Evolutionary conservation across 495 filamentous ascomycete species (phyloP).

Genomic region (Neurospora sp.): DNA sequence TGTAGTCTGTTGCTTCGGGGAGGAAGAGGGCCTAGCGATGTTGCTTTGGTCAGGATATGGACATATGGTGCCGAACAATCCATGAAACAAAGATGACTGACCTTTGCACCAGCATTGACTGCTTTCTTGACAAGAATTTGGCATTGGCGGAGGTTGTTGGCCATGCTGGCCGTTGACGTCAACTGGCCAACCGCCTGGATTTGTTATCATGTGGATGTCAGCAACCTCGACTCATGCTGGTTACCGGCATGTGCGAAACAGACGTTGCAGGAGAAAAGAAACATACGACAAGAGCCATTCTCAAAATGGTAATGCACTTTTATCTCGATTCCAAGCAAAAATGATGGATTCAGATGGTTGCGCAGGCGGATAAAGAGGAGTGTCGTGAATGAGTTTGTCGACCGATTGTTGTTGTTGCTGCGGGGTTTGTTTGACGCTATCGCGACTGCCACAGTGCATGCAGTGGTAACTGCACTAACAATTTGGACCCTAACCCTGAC

Average conservation of each 20-base stretch:
- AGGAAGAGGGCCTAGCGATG: constrained; percentile 65
- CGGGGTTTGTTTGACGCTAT: background rate
- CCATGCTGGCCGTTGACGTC: constrained; percentile 70
- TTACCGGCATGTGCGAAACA: background rate
- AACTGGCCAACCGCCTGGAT: constrained; percentile 75
- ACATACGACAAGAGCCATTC: background rate
- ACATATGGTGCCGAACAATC: background rate
- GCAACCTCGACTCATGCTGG: no score
- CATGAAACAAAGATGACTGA: constrained; percentile 16
- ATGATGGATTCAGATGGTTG: background rate
- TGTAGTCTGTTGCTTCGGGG: constrained; percentile 88
- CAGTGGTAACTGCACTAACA: background rate
- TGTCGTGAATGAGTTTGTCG: background rate
- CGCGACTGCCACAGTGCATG: background rate
- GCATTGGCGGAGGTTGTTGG: constrained; percentile 70
- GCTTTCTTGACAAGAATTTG: constrained; percentile 61
- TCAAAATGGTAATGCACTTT: background rate
- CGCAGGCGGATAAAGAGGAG: background rate
- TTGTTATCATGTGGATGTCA: background rate
- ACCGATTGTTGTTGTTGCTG: background rate
- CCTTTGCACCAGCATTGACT: constrained; percentile 65
- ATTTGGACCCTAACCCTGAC: background rate
- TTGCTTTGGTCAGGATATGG: background rate
- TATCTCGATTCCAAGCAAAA: background rate
- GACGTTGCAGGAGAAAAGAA: fast-evolving